Evolutionary conservation across 1,139 yeast species (phyloP), one percentile per base, ranked within the genome.

Genomic region (Zygosaccharomyces sapae): DNA sequence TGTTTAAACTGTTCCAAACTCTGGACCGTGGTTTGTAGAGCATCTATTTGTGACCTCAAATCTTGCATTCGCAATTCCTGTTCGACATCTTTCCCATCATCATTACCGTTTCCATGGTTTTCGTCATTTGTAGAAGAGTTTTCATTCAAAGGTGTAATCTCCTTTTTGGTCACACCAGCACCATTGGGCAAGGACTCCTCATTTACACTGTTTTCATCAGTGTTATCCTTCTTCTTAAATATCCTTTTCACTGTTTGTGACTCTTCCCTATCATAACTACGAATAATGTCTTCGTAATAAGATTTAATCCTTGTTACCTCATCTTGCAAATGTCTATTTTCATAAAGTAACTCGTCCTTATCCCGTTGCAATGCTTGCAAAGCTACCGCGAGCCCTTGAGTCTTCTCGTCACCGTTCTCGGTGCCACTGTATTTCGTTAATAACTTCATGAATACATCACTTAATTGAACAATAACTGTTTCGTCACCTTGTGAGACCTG

Each of bases 181-280:
- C 25, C 39, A 33, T 22, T 39, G 24, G 16, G 40, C 16, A 13
- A 34, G 12, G 16, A 34, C 12, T 44, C 43, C 9, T 38, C 31
- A 4, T 30, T 41, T 10, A 38, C 27, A 7, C 37, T 49, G 38
- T 70, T 66, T 30, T 66, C 69, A 4, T 62, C 61, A 0, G 75
- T 53, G 52, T 73, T 73, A 13, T 55, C 60, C 7, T 54, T 56
- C 44, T 65, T 65, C 35, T 65, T 61, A 43, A 62, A 62, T 4
- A 68, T 69, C 43, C 69, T 58, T 36, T 57, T 55, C 10, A 65
- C 54, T 1, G 64, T 63, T 16, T 50, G 48, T 12, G 68, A 64
- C 18, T 62, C 65, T 18, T 60, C 59, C 41, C 69, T 57, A 44
- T 66, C 67, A 42, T 59, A 59, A 29, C 54, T 55, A 8, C 55